Base-by-base conservation (phyloP, 306 rosid genomes). In the Quercus glauca region DNA sequence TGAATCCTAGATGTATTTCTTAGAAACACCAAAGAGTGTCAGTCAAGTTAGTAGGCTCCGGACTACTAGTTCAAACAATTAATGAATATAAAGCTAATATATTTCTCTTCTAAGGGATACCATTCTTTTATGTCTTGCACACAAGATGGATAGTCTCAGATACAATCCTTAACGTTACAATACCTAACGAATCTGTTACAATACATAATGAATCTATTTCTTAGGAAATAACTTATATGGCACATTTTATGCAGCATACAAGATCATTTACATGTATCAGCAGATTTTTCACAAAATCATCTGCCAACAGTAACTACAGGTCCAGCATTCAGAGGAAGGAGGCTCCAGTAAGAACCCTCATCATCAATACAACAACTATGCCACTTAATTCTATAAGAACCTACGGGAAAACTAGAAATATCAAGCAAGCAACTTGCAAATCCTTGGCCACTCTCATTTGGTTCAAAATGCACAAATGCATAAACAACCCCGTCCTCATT, bases 381-480 rank as follows among this genome's bases (percentile, higher is more conserved):
- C 92, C 95, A 92, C 77, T 85, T 90, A 61, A 89, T 86, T 81
- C 88, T 87, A 25, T 90, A 90, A 69, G 81, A 79, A 61, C 93
- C 97, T 9, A 61, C 78, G 1, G 90, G 90, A 80, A 87, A 89
- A 58, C 79, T 37, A 61, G 93, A 87, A 76, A 92, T 84, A 76
- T 89, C 90, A 74, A 92, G 89, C 85, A 81, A 71, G 88, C 95
- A 92, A 63, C 85, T 86, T 19, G 91, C 76, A 81, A 92, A 90
- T 18, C 93, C 95, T 73, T 90, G 95, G 21, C 95, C 89, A 78
- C 81, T 87, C 75, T 86, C 82, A 49, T 89, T 82, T 41, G 83
- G 82, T 80, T 85, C 78, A 26, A 90, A 85, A 26, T 73, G 41
- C 53, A 79, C 74, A 53, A 84, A 88, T 11, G 83, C 52, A 26